Percentiles rank a stretch among this genome's conserved stretches.
phyloP scores from a whole-genome alignment of 148 eudicot genomes.

The Limonium bicolor region DNA sequence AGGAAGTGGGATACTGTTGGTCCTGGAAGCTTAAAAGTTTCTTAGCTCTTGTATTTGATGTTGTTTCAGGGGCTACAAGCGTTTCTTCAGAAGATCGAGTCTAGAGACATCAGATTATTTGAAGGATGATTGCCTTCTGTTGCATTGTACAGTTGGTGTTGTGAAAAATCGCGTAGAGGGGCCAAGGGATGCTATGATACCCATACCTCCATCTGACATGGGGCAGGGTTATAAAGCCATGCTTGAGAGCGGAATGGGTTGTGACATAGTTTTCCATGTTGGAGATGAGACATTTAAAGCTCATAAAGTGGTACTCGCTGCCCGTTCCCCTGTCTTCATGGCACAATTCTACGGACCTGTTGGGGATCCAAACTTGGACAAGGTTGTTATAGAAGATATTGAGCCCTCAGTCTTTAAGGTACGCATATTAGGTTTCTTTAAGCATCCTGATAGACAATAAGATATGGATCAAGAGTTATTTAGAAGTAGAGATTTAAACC shows the following conservation, averaged over 20 bases:
- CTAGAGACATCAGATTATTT: constrained; percentile 64
- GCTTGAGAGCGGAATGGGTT: constrained; percentile 54
- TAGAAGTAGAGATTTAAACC: neutral
- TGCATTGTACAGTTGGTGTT: constrained; percentile 88
- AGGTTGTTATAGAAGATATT: constrained; percentile 54
- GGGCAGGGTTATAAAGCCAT: constrained; percentile 39
- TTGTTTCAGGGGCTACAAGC: constrained; percentile 85
- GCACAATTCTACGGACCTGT: constrained; percentile 88
- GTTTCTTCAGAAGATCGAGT: constrained; percentile 48
- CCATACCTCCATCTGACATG: constrained; percentile 62
- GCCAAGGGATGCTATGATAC: constrained; percentile 41
- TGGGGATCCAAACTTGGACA: constrained; percentile 45
- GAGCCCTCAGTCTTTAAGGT: constrained; percentile 86
- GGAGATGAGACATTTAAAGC: constrained; percentile 76
- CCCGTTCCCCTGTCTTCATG: constrained; percentile 89
- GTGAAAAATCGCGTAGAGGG: constrained; percentile 73
- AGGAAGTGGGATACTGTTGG: neutral
- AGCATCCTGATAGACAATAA: neutral
- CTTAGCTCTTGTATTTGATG: neutral
- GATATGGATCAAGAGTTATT: neutral
- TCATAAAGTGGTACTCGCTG: constrained; percentile 82
- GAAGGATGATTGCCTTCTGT: constrained; percentile 50
- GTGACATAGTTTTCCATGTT: constrained; percentile 55
- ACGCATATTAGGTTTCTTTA: neutral
- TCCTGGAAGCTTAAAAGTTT: neutral